Percentiles rank a stretch among this genome's conserved stretches.
Evolutionary conservation across 768 basidiomycete species (phyloP).

Genomic region (Suillus clintonianus): DNA sequence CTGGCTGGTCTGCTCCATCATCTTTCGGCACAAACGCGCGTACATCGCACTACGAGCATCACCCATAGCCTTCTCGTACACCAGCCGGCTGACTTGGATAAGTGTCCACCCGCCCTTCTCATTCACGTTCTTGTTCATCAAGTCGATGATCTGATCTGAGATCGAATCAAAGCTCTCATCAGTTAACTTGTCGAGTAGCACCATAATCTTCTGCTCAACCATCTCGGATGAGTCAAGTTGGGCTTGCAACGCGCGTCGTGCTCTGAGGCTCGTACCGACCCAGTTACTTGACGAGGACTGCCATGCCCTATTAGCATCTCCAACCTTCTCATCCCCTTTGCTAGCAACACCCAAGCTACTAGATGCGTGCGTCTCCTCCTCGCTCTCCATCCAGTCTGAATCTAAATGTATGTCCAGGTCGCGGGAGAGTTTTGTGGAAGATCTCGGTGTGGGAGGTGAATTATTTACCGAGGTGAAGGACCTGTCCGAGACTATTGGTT

Average conservation of each 20-base stretch:
- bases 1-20: conserved; percentile 90
- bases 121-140: conserved; percentile 91
- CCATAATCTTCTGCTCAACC: conserved; percentile 13
- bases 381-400: conserved; percentile 43
- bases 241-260: background rate
- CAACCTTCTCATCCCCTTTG: too few species aligned
- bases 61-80: conserved; percentile 97
- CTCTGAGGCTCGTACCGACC: conserved; percentile 44
- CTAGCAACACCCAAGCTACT: too few species aligned
- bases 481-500: too few species aligned
- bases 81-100: conserved; percentile 93
- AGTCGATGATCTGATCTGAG: conserved; percentile 90
- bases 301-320: too few species aligned
- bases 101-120: conserved; percentile 93
- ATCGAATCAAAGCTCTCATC: conserved; percentile 97
- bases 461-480: too few species aligned
- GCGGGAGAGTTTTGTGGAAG: too few species aligned
- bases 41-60: conserved; percentile 98
- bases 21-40: conserved; percentile 89
- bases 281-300: conserved; percentile 38
- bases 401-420: too few species aligned
- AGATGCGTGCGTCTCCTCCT: conserved; percentile 58
- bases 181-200: conserved; percentile 89
- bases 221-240: conserved; percentile 77
- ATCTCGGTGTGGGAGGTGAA: too few species aligned